phyloP scores from a whole-genome alignment of 192 early-diverging fungal species.

The Dimargaris cristalligena region DNA sequence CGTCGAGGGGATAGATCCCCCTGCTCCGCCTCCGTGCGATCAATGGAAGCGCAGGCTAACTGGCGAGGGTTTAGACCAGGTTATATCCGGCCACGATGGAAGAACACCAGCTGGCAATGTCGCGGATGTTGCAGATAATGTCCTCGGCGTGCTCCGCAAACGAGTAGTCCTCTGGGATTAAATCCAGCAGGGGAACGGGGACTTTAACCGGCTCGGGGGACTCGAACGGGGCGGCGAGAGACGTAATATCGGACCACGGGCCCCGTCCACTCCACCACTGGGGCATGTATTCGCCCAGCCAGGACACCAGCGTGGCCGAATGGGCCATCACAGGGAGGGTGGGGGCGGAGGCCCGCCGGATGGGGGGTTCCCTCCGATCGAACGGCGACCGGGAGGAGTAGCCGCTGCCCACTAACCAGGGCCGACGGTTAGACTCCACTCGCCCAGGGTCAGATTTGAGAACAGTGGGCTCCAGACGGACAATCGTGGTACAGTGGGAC shows the following conservation, averaged over 20 bases:
- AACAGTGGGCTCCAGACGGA: conserved; percentile 7
- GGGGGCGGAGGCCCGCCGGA: background rate
- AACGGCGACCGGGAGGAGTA: background rate
- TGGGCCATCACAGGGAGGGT: background rate
- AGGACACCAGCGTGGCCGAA: background rate
- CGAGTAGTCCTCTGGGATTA: background rate
- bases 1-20: too few species aligned
- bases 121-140: background rate
- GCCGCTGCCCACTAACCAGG: background rate
- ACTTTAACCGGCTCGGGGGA: background rate
- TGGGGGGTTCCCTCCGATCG: too few species aligned
- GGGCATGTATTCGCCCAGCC: background rate
- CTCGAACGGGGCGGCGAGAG: background rate
- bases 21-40: too few species aligned
- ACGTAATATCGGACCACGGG: background rate
- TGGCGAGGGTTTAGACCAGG: too few species aligned
- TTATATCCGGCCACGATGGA: background rate
- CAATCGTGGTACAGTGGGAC: conserved; percentile 7
- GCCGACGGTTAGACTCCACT: background rate
- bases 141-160: conserved; percentile 2
- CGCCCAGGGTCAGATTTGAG: conserved; percentile 3
- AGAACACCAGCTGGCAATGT: conserved; percentile 9
- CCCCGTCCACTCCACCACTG: background rate
- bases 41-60: too few species aligned
- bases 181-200: background rate